Percentiles rank a stretch among this genome's conserved stretches.
phyloP scores from a whole-genome alignment of 768 basidiomycete genomes.

The Artomyces pyxidatus region DNA sequence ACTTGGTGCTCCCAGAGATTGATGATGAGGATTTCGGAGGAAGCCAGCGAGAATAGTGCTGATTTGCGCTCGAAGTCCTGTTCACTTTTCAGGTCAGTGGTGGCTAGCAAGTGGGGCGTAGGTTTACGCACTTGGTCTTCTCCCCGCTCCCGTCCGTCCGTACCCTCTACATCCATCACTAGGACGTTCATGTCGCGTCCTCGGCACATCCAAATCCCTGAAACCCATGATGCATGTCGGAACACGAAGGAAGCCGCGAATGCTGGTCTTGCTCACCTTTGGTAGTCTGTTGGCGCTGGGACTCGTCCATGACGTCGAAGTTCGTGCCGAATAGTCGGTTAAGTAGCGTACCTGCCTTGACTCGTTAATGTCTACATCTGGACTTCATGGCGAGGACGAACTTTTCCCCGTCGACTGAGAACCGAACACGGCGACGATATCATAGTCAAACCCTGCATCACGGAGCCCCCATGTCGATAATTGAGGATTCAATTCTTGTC shows the following conservation, averaged over 20 bases:
- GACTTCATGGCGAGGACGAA: too few species aligned
- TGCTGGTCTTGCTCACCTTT: slow-evolving; percentile 52
- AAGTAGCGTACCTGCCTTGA: slow-evolving; percentile 73
- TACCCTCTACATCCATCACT: slow-evolving; percentile 99
- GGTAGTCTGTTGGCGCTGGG: slow-evolving; percentile 89
- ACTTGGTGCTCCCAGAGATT: slow-evolving; percentile 99
- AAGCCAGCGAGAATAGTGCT: slow-evolving; percentile 92
- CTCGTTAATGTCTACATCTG: neutral
- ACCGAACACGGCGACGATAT: slow-evolving; percentile 93
- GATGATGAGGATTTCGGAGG: slow-evolving; percentile 90
- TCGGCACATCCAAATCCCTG: slow-evolving; percentile 99
- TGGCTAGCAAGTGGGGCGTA: neutral
- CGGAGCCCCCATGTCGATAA: slow-evolving; percentile 83
- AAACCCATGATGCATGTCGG: neutral
- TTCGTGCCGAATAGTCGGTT: slow-evolving; percentile 94
- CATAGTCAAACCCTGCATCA: slow-evolving; percentile 89
- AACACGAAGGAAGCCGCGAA: slow-evolving; percentile 22
- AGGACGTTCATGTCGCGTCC: slow-evolving; percentile 79
- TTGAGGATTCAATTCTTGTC: slow-evolving; percentile 59
- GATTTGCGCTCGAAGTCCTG: slow-evolving; percentile 98
- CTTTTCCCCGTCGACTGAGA: slow-evolving; percentile 97
- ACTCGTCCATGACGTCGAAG: slow-evolving; percentile 99
- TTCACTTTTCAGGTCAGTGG: neutral
- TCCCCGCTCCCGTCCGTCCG: slow-evolving; percentile 95
- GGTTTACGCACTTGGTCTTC: slow-evolving; percentile 74